Percentiles rank a stretch among this genome's conserved stretches.
Conservation (phyloP, 139 green algal species). For the Gonium pectorale region DNA sequence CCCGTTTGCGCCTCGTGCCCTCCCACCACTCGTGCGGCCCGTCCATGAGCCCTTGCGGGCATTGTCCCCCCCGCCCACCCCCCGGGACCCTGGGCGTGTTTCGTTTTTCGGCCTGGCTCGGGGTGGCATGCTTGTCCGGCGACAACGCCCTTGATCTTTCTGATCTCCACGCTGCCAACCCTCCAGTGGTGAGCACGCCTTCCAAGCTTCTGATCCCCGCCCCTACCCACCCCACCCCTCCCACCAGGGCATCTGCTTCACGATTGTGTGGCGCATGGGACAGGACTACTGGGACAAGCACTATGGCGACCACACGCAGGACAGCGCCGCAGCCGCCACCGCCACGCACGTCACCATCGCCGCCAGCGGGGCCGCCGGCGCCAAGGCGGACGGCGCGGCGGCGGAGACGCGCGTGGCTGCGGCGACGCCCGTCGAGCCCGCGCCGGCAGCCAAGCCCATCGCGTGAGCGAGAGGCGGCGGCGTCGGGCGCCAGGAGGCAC, state of each 20-base stretch:
- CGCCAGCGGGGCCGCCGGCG: neutral
- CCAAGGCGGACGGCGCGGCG: neutral
- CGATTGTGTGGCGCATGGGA: constrained; percentile 85
- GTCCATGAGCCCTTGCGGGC: too few relatives aligned
- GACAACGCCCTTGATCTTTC: neutral
- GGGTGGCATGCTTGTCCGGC: too few relatives aligned
- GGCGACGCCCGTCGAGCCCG: neutral
- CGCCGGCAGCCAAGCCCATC: neutral
- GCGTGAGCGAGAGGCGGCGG: too few relatives aligned
- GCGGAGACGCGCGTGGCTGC: constrained; percentile 9
- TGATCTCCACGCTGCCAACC: too few relatives aligned
- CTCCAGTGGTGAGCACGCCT: too few relatives aligned
- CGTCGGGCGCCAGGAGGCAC: too few relatives aligned
- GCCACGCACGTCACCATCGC: neutral
- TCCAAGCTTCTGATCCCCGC: too few relatives aligned
- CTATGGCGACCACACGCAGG: neutral
- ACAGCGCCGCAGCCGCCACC: neutral
- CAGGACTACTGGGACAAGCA: constrained; percentile 59
- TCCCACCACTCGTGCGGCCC: too few relatives aligned
- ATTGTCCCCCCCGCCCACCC: too few relatives aligned
- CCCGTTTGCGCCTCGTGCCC: too few relatives aligned
- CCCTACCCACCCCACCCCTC: neutral
- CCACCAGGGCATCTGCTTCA: constrained; percentile 81
- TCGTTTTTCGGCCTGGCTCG: too few relatives aligned
- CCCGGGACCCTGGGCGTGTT: too few relatives aligned